These are phyloP conservation scores for Aspergillus sclerotioniger DNA, from an alignment of 495 filamentous ascomycete species.

Conservation along the genomic window DNA sequence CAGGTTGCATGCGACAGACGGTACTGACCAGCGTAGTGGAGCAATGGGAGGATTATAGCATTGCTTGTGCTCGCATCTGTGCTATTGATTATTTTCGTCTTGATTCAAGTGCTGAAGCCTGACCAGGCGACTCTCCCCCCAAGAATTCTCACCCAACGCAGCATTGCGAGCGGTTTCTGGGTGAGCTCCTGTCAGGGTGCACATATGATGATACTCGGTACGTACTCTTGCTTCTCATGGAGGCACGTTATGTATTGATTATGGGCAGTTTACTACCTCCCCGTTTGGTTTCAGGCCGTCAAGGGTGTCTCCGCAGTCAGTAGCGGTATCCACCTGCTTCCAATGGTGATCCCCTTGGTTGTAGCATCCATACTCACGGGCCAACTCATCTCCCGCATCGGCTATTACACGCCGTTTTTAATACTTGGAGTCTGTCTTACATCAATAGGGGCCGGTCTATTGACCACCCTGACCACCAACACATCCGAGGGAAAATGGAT, in stretches of 20 bases:
- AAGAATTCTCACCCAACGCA: constrained; percentile 34
- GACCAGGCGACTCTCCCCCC: constrained; percentile 35
- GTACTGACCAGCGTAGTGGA: constrained; percentile 24
- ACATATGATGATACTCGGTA: constrained; percentile 50
- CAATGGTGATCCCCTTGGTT: constrained; percentile 31
- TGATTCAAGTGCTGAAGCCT: constrained; percentile 22
- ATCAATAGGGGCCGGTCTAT: constrained; percentile 62
- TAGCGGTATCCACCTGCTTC: constrained; percentile 52
- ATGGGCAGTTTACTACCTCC: constrained; percentile 39
- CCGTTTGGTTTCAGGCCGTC: constrained; percentile 55
- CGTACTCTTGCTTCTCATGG: background rate
- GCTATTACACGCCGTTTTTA: constrained; percentile 70
- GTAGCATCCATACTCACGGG: constrained; percentile 40
- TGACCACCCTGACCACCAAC: constrained; percentile 51
- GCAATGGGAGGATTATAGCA: constrained; percentile 31
- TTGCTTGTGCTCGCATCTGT: constrained; percentile 34
- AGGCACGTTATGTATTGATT: background rate
- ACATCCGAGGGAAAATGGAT: constrained; percentile 51
- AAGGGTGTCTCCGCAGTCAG: constrained; percentile 58
- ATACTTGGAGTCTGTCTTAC: constrained; percentile 51
- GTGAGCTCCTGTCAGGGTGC: constrained; percentile 14
- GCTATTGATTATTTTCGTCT: constrained; percentile 19
- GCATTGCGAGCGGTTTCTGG: constrained; percentile 15
- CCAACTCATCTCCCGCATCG: constrained; percentile 49
- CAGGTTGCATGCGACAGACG: no score